Conservation (phyloP, 495 filamentous ascomycete species). For the Aspergillus conjunctus region DNA sequence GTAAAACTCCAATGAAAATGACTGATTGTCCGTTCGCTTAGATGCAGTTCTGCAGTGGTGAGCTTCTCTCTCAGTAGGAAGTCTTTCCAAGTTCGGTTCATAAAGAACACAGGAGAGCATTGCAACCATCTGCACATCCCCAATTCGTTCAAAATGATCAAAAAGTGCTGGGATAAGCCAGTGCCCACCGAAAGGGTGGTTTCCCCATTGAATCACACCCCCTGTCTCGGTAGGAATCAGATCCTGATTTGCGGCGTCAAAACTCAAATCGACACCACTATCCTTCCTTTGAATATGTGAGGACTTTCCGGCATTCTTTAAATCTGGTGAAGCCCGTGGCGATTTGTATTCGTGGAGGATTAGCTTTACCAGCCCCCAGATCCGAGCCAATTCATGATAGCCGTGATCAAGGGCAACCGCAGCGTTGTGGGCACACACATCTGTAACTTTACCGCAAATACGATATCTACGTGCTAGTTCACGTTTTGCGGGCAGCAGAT, state of each 20-base stretch:
- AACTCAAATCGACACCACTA: slow-evolving; percentile 39
- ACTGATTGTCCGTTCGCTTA: slow-evolving; percentile 27
- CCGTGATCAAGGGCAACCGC: slow-evolving; percentile 73
- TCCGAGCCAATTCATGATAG: slow-evolving; percentile 70
- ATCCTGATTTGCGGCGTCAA: slow-evolving; percentile 27
- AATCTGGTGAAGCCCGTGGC: slow-evolving; percentile 44
- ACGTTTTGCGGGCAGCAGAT: slow-evolving; percentile 73
- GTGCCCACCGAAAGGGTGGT: slow-evolving; percentile 73
- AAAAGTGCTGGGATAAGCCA: slow-evolving; percentile 70
- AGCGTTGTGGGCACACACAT: slow-evolving; percentile 83
- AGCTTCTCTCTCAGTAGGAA: slow-evolving; percentile 11
- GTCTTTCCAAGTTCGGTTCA: slow-evolving; percentile 52
- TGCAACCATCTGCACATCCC: slow-evolving; percentile 90
- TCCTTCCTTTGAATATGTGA: slow-evolving; percentile 32
- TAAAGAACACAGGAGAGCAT: slow-evolving; percentile 91
- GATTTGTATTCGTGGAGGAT: slow-evolving; percentile 74
- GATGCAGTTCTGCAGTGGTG: slow-evolving; percentile 23
- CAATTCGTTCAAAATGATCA: slow-evolving; percentile 74
- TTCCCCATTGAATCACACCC: slow-evolving; percentile 80
- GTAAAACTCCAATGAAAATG: slow-evolving; percentile 38
- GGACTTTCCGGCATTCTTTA: slow-evolving; percentile 60
- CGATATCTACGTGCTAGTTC: slow-evolving; percentile 75
- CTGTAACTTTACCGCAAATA: slow-evolving; percentile 77
- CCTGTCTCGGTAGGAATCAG: slow-evolving; percentile 24
- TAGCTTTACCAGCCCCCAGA: slow-evolving; percentile 80